Evolutionary conservation across 164 flowering plant species (phyloP), one percentile per base, ranked within the genome.

Genomic region (Piper betle): DNA sequence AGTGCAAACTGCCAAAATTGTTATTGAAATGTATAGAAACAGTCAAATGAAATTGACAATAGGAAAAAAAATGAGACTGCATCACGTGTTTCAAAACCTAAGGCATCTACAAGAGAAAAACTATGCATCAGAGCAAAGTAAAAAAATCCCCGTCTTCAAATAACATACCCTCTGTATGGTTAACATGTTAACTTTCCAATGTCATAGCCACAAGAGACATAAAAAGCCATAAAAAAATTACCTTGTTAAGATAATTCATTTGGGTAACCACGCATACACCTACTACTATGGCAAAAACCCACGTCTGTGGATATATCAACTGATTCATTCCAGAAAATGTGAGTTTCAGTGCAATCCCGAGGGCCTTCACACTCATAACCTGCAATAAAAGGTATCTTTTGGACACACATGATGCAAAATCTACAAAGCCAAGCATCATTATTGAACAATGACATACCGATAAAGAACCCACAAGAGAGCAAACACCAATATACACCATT

Each of bases 391-490:
- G 33, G 2, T 25, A 25, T 25, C 33, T 25, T 25, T 25, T 25
- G 33, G 33, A 25, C 33, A 25, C 33, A 25, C 33, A 25, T 25
- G 33, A 25, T 25, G 33, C 33, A 25, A 25, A 25, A 25, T 25
- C 33, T 25, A 25, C 33, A 37, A n/a, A 11, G 52, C 17, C n/a
- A n/a, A 43, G 50, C 3, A 9, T 15, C 7, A 46, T 46, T 25
- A 25, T 25, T 25, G 33, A 25, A 25, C 58, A 33, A 19, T 25
- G 37, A 71, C 84, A 61, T 80, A 85, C 91, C 81, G 87, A 79
- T 16, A 82, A 61, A 39, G 92, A 86, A 58, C 96, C 96, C 38
- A 88, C 76, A 61, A 88, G 84, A 5, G 93, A 88, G 69, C 96
- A 88, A 58, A 88, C 77, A 37, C 91, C 93, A 70, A 88, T 78